These are phyloP conservation scores for Kwoniella bestiolae DNA, from an alignment of 768 basidiomycete species.

Conservation along the genomic window DNA sequence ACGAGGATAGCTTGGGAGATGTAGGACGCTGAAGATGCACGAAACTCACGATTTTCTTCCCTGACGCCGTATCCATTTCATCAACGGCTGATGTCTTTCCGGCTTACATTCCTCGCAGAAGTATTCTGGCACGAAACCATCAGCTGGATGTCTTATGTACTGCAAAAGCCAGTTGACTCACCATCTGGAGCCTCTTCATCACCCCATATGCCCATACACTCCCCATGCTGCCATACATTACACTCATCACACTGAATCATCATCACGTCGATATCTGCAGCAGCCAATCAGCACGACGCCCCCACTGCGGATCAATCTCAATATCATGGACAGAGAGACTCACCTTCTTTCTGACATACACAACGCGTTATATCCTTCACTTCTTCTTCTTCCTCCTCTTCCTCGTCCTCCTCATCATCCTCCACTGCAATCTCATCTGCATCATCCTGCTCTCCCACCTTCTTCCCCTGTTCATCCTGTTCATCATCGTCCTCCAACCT, in stretches of 20 bases:
- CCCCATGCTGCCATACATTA: constrained; percentile 97
- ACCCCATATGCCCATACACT: constrained; percentile 82
- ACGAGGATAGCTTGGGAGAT: no score
- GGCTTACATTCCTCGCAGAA: constrained; percentile 93
- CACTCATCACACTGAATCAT: constrained; percentile 98
- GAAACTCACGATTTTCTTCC: constrained; percentile 71
- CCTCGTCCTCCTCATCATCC: constrained; percentile 33
- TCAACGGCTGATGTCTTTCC: constrained; percentile 76
- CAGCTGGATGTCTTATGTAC: background rate
- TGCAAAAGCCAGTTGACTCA: constrained; percentile 26
- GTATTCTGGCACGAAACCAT: constrained; percentile 70
- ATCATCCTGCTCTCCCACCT: constrained; percentile 13
- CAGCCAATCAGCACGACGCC: constrained; percentile 3
- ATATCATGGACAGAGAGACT: constrained; percentile 16
- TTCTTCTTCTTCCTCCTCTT: constrained; percentile 25
- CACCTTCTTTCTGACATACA: constrained; percentile 44
- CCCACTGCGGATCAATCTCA: background rate
- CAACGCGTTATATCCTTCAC: constrained; percentile 51
- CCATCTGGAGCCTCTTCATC: constrained; percentile 61
- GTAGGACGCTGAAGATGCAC: no score
- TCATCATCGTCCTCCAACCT: constrained; percentile 5
- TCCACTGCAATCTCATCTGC: no score
- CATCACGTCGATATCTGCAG: constrained; percentile 75
- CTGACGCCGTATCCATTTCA: constrained; percentile 48
- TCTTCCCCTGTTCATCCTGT: constrained; percentile 1